Percentiles rank a stretch among this genome's conserved stretches.
phyloP scores from a whole-genome alignment of 148 eudicot genomes.

The Nyssa sinensis region DNA sequence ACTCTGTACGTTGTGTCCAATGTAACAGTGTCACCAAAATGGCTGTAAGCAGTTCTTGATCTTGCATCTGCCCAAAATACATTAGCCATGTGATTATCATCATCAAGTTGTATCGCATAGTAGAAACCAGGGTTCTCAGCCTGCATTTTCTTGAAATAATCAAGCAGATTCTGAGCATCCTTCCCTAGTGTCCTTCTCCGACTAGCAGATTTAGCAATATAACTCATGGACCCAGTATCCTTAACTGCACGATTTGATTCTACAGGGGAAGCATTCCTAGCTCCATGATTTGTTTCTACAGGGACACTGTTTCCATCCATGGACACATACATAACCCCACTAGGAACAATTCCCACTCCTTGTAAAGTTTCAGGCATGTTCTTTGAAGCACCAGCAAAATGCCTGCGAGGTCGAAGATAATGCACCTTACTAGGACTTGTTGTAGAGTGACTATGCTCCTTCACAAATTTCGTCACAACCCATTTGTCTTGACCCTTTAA shows the following conservation, averaged over 20 bases:
- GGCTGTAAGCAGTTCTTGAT: slow-evolving; percentile 76
- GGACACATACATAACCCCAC: slow-evolving; percentile 66
- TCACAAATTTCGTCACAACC: slow-evolving; percentile 69
- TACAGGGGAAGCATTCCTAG: slow-evolving; percentile 40
- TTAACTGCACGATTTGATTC: slow-evolving; percentile 46
- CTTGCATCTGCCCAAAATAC: slow-evolving; percentile 93
- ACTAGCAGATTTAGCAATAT: slow-evolving; percentile 34
- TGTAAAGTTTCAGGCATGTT: slow-evolving; percentile 35
- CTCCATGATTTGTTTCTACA: slow-evolving; percentile 39
- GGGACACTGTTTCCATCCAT: slow-evolving; percentile 45
- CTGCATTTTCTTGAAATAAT: slow-evolving; percentile 90
- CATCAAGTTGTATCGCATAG: slow-evolving; percentile 90
- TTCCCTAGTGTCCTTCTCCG: slow-evolving; percentile 65
- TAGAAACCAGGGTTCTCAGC: slow-evolving; percentile 94
- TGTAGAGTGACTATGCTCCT: slow-evolving; percentile 66
- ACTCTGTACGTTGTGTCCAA: slow-evolving; percentile 70
- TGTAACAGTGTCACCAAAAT: slow-evolving; percentile 79
- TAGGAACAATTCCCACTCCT: slow-evolving; percentile 48
- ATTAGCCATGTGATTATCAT: slow-evolving; percentile 78
- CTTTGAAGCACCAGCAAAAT: slow-evolving; percentile 52
- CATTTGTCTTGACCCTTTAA: slow-evolving; percentile 48
- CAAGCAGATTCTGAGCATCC: slow-evolving; percentile 87
- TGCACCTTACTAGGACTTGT: slow-evolving; percentile 47
- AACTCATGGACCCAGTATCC: slow-evolving; percentile 37
- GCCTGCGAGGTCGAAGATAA: slow-evolving; percentile 48